Evolutionary conservation across 768 basidiomycete species (phyloP).

Genomic region (Naganishia antarctica): DNA sequence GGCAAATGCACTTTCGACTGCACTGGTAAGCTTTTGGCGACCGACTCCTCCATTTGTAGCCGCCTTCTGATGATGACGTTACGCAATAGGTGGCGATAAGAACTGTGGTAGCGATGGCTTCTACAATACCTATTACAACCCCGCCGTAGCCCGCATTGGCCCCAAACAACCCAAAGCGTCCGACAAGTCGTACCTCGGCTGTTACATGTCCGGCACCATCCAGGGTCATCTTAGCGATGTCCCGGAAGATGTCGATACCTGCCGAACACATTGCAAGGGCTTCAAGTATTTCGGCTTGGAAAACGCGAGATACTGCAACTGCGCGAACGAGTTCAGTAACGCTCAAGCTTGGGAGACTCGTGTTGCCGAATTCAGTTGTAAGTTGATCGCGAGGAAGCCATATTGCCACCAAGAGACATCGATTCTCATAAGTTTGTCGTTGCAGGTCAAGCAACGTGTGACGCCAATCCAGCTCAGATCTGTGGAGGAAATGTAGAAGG

Average conservation of each 20-base stretch:
- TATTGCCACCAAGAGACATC: no score
- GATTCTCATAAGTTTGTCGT: no score
- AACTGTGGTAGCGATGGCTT: constrained; percentile 19
- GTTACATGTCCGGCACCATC: constrained; percentile 5
- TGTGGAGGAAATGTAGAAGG: constrained; percentile 18
- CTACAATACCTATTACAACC: constrained; percentile 6
- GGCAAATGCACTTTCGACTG: constrained; percentile 9
- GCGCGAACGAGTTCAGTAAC: neutral
- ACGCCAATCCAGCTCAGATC: constrained; percentile 16
- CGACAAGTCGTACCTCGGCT: constrained; percentile 23
- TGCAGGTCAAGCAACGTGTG: constrained; percentile 17
- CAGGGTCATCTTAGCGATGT: neutral
- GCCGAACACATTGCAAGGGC: constrained; percentile 18
- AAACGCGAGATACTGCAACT: constrained; percentile 17
- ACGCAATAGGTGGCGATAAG: constrained; percentile 4
- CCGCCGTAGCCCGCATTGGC: constrained; percentile 3
- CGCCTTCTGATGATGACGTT: no score
- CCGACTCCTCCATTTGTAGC: no score
- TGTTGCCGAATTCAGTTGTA: constrained; percentile 18
- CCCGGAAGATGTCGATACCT: constrained; percentile 10
- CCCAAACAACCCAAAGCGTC: constrained; percentile 20
- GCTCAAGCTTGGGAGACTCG: constrained; percentile 15
- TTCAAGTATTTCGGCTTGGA: constrained; percentile 21
- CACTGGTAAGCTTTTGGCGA: constrained; percentile 9
- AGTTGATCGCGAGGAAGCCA: no score